Evolutionary conservation across 176 grass and related monocot genomes (phyloP), one percentile per base, ranked within the genome.

Genomic region (barley (Hordeum vulgare)): DNA sequence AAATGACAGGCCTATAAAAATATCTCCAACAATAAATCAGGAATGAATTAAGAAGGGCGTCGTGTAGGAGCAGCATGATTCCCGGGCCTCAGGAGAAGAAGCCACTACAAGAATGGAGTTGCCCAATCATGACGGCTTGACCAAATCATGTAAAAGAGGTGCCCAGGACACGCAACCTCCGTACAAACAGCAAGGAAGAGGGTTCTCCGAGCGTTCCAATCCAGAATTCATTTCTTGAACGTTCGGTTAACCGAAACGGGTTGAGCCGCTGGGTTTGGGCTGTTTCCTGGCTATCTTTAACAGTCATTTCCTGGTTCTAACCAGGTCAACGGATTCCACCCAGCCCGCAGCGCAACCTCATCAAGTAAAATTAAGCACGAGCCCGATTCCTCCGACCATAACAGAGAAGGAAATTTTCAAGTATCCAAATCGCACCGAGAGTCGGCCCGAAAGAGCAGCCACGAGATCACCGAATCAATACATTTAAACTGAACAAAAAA

Each of bases 251-350:
- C 37, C 12, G 11, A 63, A 53, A 8, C 57, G 37, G 49, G 56
- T n/a, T 25, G 61, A 62, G 18, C 56, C 21, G 42, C 3, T 61
- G 2, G 11, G 20, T 34, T 34, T 51, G 37, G 53, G 65, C 3
- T 34, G 15, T 44, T 70, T 26, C 53, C 27, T 35, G 65, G 5
- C 54, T 47, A 45, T 24, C 65, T 29, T 29, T 6, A 23, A 9
- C 21, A 28, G 44, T n/a, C n/a, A 20, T 81, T 44, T 54, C 58
- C 26, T 33, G 78, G 40, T 36, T 41, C 24, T 14, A 36, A 82
- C 18, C 1, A 4, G 74, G 84, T 86, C 88, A 90, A 90, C 88
- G 45, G 57, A 75, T 51, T n/a, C n/a, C 35, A 56, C 33, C 10
- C 39, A 74, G 66, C 27, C 67, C 58, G 23, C 8, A 20, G 39